These are phyloP conservation scores for Pholiota microspora DNA, from an alignment of 768 basidiomycete genomes.

Conservation along the genomic window DNA sequence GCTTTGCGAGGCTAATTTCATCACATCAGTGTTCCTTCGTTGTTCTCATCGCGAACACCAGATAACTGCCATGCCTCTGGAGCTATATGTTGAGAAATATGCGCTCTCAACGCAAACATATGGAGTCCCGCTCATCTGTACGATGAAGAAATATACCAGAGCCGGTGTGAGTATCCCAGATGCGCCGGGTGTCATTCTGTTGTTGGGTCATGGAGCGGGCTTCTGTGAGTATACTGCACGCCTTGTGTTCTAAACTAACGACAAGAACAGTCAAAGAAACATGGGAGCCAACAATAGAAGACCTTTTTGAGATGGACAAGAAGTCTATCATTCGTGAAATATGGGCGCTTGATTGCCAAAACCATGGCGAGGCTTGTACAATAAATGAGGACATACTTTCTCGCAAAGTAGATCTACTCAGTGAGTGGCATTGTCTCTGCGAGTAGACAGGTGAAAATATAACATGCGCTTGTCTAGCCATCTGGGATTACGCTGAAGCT, in stretches of 20 bases:
- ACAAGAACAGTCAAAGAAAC: constrained; percentile 32
- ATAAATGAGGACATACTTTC: constrained; percentile 28
- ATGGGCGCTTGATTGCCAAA: constrained; percentile 37
- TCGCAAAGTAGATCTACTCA: constrained; percentile 17
- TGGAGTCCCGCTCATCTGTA: constrained; percentile 23
- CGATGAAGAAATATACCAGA: constrained; percentile 28
- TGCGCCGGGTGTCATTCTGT: constrained; percentile 20
- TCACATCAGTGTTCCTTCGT: too few relatives aligned
- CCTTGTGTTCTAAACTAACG: neutral
- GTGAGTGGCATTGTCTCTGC: constrained; percentile 8
- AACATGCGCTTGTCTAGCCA: constrained; percentile 15
- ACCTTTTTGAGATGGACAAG: constrained; percentile 27
- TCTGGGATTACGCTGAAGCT: constrained; percentile 30
- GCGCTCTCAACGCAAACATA: constrained; percentile 25
- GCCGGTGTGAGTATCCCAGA: neutral
- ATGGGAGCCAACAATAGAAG: constrained; percentile 37
- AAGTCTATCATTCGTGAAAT: constrained; percentile 26
- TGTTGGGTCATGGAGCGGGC: constrained; percentile 29
- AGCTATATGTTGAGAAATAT: constrained; percentile 17
- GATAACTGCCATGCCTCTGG: constrained; percentile 3
- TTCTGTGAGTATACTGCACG: constrained; percentile 22
- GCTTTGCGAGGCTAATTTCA: neutral
- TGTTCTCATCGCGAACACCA: too few relatives aligned
- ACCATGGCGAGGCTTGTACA: constrained; percentile 34
- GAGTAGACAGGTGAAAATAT: neutral